Percentiles rank a stretch among this genome's conserved stretches.
phyloP scores from a whole-genome alignment of 441 rosid species.

The Hypseocharis bilobata region DNA sequence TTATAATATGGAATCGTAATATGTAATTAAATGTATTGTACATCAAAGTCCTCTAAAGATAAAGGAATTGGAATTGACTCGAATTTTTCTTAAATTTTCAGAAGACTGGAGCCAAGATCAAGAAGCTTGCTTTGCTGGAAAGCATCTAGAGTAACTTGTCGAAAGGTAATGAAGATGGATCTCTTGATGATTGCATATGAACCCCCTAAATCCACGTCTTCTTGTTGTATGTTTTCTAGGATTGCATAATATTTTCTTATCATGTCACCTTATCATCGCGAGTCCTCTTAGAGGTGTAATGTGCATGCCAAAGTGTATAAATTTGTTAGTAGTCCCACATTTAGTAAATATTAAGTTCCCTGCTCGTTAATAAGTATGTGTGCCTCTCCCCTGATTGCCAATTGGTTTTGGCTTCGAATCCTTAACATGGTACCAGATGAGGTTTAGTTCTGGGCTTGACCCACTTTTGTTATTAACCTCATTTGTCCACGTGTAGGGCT shows the following conservation, averaged over 20 bases:
- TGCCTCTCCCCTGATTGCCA: too few relatives aligned
- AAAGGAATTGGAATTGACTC: background rate
- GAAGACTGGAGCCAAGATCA: conserved; percentile 86
- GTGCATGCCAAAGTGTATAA: too few relatives aligned
- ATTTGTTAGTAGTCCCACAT: background rate
- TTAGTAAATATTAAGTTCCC: background rate
- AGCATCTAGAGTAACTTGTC: conserved; percentile 53
- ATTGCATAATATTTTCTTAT: too few relatives aligned
- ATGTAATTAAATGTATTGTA: background rate
- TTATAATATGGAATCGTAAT: background rate
- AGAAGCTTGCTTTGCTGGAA: conserved; percentile 93
- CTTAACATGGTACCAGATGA: background rate
- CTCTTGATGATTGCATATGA: background rate
- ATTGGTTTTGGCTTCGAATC: background rate
- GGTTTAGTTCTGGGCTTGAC: background rate
- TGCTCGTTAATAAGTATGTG: background rate
- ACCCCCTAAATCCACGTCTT: background rate
- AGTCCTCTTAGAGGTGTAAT: too few relatives aligned
- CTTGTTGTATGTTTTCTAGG: too few relatives aligned
- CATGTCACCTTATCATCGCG: too few relatives aligned
- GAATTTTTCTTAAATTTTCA: conserved; percentile 27
- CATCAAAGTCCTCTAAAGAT: background rate
- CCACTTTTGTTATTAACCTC: background rate
- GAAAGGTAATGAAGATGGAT: conserved; percentile 46
- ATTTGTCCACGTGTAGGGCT: background rate